Evolutionary conservation across 2,329 filamentous ascomycete genomes (phyloP).

Genomic region (Beauveria rudraprayagi): DNA sequence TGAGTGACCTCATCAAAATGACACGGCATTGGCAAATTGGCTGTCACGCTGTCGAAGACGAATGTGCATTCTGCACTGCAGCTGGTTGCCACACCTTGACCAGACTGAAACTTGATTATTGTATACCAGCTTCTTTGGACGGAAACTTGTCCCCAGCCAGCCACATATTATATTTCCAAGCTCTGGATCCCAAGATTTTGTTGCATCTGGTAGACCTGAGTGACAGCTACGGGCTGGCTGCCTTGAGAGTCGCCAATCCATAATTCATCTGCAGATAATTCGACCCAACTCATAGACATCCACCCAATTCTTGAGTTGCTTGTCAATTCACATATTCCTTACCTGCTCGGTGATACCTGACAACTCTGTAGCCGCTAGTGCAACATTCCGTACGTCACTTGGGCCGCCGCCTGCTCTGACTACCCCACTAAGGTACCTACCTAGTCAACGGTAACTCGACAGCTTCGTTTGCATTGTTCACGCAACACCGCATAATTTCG

Average conservation of each 20-base stretch:
- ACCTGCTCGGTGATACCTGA: neutral
- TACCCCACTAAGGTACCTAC: neutral
- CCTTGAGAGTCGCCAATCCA: neutral
- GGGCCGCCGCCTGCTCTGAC: neutral
- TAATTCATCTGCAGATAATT: neutral
- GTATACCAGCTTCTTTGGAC: neutral
- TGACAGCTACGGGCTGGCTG: too few relatives aligned
- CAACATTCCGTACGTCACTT: constrained; percentile 1
- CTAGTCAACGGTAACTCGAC: neutral
- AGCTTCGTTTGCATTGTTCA: neutral
- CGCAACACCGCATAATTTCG: neutral
- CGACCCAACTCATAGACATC: too few relatives aligned
- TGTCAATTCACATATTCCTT: neutral
- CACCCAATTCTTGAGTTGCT: neutral
- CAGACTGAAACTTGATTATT: too few relatives aligned
- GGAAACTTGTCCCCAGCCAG: too few relatives aligned
- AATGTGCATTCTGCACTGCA: neutral
- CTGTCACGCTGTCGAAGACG: neutral
- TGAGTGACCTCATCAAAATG: constrained; percentile 5
- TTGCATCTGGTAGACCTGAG: too few relatives aligned
- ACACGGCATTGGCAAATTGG: neutral
- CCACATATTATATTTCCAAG: too few relatives aligned
- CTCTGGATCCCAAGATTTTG: too few relatives aligned
- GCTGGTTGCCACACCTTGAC: neutral
- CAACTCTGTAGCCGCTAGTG: neutral